These are phyloP conservation scores for Venturia effusa DNA, from an alignment of 2,329 filamentous ascomycete species.

Conservation along the genomic window DNA sequence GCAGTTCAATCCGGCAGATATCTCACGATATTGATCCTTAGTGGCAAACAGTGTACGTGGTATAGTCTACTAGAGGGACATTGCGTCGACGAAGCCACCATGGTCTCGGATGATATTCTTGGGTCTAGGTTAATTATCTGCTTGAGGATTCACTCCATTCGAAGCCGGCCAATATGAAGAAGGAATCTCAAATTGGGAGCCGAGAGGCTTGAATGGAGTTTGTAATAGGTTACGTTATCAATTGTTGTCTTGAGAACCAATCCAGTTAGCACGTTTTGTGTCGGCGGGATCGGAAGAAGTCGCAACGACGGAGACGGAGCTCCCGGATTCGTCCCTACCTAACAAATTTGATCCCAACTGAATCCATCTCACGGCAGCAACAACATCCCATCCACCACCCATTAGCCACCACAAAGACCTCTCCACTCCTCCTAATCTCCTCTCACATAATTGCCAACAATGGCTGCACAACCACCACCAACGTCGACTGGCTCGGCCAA, in stretches of 20 bases:
- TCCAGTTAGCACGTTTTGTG: neutral
- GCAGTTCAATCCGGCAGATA: no score
- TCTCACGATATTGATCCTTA: no score
- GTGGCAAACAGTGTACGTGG: no score
- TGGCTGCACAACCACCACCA: slow-evolving; percentile 33
- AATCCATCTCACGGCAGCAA: neutral
- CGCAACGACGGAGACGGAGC: no score
- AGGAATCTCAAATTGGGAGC: neutral
- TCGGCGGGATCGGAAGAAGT: no score
- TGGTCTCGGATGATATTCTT: neutral
- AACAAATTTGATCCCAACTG: neutral
- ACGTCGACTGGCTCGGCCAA: slow-evolving; percentile 40
- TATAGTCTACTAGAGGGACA: no score
- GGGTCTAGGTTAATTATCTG: neutral
- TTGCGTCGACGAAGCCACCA: no score
- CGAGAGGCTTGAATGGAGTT: neutral
- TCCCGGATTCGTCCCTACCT: neutral
- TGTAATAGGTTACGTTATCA: neutral
- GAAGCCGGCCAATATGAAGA: neutral
- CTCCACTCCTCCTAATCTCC: slow-evolving; percentile 1
- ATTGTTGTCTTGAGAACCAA: neutral
- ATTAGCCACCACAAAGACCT: neutral
- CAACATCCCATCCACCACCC: neutral
- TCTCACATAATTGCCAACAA: slow-evolving; percentile 18
- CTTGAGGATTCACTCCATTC: neutral